Evolutionary conservation across 257 asterid species (phyloP).

Genomic region (Anisodus acutangulus): DNA sequence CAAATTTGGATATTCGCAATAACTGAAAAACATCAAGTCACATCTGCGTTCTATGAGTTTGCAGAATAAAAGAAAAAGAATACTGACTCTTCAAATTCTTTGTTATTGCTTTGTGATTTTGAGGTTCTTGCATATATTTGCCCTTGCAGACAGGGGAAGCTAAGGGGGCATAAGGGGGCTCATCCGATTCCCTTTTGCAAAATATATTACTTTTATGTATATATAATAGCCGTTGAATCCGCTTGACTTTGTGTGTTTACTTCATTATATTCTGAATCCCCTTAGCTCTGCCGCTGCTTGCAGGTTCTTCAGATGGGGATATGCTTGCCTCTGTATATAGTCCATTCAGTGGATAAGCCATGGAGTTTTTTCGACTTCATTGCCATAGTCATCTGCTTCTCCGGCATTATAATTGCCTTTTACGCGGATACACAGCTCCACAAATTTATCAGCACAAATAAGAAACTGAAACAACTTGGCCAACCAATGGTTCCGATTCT

Average conservation of each 20-base stretch:
- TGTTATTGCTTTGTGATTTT: neutral
- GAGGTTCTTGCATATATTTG: neutral
- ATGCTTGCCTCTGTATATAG: slow-evolving; percentile 71
- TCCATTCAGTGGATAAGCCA: slow-evolving; percentile 56
- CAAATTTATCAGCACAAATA: slow-evolving; percentile 57
- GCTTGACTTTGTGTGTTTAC: neutral
- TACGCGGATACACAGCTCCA: slow-evolving; percentile 83
- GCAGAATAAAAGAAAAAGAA: neutral
- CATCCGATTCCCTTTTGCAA: neutral
- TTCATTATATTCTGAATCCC: neutral
- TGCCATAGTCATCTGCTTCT: slow-evolving; percentile 57
- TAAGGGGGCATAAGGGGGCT: neutral
- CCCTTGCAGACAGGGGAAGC: neutral
- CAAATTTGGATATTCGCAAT: too few relatives aligned
- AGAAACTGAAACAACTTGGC: slow-evolving; percentile 49
- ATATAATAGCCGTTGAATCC: neutral
- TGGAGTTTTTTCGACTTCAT: slow-evolving; percentile 58
- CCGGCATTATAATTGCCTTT: slow-evolving; percentile 70
- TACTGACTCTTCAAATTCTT: neutral
- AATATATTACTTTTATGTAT: too few relatives aligned
- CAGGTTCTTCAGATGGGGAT: slow-evolving; percentile 84
- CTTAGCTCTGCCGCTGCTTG: neutral
- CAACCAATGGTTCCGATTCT: slow-evolving; percentile 62
- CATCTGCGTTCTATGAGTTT: too few relatives aligned
- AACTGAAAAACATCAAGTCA: too few relatives aligned